Percentiles rank a stretch among this genome's conserved stretches.
These are phyloP conservation scores for Boletellus emodensis DNA, from an alignment of 768 basidiomycete genomes.

Conservation along the genomic window DNA sequence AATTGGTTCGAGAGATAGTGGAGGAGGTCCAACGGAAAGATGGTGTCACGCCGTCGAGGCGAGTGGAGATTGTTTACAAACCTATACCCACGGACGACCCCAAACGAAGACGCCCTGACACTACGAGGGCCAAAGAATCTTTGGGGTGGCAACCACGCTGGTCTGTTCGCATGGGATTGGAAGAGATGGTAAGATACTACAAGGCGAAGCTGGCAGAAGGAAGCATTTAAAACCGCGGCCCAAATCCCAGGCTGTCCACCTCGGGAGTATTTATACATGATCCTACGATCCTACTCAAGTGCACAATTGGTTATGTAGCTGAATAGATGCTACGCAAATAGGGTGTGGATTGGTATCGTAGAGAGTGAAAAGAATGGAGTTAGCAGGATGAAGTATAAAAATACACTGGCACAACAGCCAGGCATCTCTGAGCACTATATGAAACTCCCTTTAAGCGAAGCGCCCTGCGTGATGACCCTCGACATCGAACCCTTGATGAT, in stretches of 20 bases:
- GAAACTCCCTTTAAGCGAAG: conserved; percentile 10
- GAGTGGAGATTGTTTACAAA: conserved; percentile 69
- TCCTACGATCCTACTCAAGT: conserved; percentile 12
- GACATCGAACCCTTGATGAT: conserved; percentile 53
- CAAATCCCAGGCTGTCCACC: not conserved
- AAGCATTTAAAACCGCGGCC: conserved; percentile 47
- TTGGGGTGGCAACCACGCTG: conserved; percentile 92
- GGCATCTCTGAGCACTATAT: conserved; percentile 2
- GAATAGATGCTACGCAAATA: conserved; percentile 9
- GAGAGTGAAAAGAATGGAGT: not conserved
- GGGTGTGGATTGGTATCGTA: conserved; percentile 10
- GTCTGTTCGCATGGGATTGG: conserved; percentile 88
- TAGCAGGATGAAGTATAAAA: conserved; percentile 8
- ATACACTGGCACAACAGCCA: conserved; percentile 13
- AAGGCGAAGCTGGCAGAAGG: conserved; percentile 87
- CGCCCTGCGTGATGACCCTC: conserved; percentile 40
- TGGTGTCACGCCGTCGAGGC: conserved; percentile 46
- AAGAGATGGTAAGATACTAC: conserved; percentile 94
- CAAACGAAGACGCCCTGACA: conserved; percentile 90
- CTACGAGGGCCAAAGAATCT: conserved; percentile 77
- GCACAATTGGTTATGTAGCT: conserved; percentile 1
- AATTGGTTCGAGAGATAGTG: conserved; percentile 87
- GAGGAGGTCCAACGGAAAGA: conserved; percentile 89
- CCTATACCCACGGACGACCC: conserved; percentile 92
- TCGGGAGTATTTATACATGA: conserved; percentile 9